These are phyloP conservation scores for Hirsutella minnesotensis DNA, from an alignment of 2,329 filamentous ascomycete species.

Conservation along the genomic window DNA sequence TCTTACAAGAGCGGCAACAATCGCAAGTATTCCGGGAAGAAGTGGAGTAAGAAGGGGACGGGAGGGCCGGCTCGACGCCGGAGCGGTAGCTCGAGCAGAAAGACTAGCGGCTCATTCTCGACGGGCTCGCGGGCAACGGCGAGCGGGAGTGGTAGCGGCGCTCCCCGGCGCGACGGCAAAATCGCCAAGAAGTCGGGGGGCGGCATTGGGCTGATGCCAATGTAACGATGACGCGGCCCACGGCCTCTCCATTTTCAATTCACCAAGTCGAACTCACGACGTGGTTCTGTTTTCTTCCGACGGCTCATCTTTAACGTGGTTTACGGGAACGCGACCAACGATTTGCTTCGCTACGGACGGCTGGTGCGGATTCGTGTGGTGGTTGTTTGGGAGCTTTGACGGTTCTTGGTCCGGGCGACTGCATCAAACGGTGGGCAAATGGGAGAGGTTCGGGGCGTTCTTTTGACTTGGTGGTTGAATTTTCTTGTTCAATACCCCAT, in stretches of 20 bases:
- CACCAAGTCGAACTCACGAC: too few relatives aligned
- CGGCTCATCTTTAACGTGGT: too few relatives aligned
- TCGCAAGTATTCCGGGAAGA: constrained; percentile 17
- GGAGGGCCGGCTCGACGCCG: constrained; percentile 19
- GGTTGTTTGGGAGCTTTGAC: too few relatives aligned
- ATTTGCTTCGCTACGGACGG: too few relatives aligned
- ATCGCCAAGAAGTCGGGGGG: constrained; percentile 20
- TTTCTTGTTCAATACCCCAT: too few relatives aligned
- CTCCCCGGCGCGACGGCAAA: constrained; percentile 15
- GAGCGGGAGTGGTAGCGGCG: constrained; percentile 3
- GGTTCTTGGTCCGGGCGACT: too few relatives aligned
- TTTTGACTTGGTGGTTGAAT: too few relatives aligned
- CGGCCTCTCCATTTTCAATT: neutral
- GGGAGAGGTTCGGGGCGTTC: too few relatives aligned
- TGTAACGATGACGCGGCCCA: constrained; percentile 13
- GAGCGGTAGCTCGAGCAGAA: constrained; percentile 13
- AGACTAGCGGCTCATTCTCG: constrained; percentile 17
- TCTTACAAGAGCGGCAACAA: constrained; percentile 13
- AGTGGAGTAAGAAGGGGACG: constrained; percentile 15
- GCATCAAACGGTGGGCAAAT: too few relatives aligned
- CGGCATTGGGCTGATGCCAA: constrained; percentile 26
- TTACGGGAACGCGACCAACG: too few relatives aligned
- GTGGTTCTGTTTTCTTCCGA: too few relatives aligned
- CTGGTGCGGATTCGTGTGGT: too few relatives aligned
- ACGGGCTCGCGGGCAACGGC: constrained; percentile 9